These are phyloP conservation scores for Vitellaria paradoxa DNA, from an alignment of 179 eudicot genomes.

Conservation along the genomic window DNA sequence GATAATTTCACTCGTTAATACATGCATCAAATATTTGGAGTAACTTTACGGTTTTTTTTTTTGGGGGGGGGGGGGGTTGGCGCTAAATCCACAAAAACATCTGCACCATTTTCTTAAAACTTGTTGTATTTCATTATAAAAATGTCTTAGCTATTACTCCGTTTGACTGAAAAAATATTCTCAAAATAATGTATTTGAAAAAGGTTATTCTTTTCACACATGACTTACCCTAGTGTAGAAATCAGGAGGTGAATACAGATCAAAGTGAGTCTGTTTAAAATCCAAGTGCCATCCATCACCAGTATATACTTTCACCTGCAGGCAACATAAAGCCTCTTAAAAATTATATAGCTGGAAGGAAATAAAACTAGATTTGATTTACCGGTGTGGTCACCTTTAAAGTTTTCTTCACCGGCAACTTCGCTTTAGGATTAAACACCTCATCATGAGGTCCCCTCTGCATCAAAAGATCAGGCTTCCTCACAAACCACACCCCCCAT, in stretches of 20 bases:
- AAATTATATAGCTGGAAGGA: background rate
- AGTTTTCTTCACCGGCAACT: conserved; percentile 50
- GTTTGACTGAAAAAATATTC: too few species aligned
- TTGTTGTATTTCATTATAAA: too few species aligned
- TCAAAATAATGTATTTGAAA: too few species aligned
- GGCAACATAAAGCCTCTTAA: background rate
- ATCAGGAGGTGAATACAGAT: conserved; percentile 80
- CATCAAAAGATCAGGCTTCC: conserved; percentile 73
- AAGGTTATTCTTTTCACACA: background rate
- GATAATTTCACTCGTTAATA: background rate
- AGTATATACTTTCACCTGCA: conserved; percentile 81
- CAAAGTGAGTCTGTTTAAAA: conserved; percentile 83
- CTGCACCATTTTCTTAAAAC: background rate
- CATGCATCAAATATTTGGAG: background rate
- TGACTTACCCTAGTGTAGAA: conserved; percentile 70
- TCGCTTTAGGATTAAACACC: conserved; percentile 61
- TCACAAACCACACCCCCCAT: conserved; percentile 87
- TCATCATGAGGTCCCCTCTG: conserved; percentile 31
- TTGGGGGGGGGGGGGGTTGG: background rate
- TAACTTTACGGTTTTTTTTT: background rate
- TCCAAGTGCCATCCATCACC: conserved; percentile 95
- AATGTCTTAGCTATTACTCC: too few species aligned
- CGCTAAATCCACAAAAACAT: background rate
- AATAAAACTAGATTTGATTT: conserved; percentile 5
- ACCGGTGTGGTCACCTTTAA: conserved; percentile 51